Evolutionary conservation across 768 basidiomycete species (phyloP).

Genomic region (Lactarius indigo): DNA sequence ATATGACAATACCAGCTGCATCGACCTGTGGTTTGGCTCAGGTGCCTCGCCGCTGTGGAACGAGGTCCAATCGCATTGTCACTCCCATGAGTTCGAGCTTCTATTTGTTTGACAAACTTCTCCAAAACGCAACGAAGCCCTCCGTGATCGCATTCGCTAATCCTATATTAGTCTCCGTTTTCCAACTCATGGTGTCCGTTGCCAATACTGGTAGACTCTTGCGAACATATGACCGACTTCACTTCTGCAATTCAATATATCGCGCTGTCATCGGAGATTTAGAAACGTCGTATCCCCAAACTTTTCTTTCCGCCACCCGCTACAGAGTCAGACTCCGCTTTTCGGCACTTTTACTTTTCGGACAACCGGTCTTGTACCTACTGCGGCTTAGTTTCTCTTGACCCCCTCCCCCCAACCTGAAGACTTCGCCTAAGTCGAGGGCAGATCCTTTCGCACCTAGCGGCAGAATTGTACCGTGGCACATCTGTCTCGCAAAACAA

Average conservation of each 20-base stretch:
- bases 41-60: neutral
- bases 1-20: neutral
- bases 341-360: neutral
- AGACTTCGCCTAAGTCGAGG: neutral
- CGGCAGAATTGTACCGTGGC: neutral
- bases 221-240: neutral
- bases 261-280: constrained; percentile 10
- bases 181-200: neutral
- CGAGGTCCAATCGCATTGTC: neutral
- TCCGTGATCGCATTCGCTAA: constrained; percentile 6
- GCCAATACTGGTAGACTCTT: neutral
- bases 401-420: neutral
- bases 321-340: constrained; percentile 9
- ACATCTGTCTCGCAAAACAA: neutral
- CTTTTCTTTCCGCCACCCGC: constrained; percentile 6
- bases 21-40: neutral
- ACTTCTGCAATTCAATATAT: constrained; percentile 14
- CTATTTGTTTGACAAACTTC: constrained; percentile 8
- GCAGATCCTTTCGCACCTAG: neutral
- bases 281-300: constrained; percentile 2
- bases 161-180: neutral
- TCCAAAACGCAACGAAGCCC: neutral
- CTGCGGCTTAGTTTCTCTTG: neutral
- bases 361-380: neutral
- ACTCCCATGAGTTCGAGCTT: constrained; percentile 6